Percentiles rank a stretch among this genome's conserved stretches.
Evolutionary conservation across 139 green algal species (phyloP).

Genomic region (Dunaliella sp.): DNA sequence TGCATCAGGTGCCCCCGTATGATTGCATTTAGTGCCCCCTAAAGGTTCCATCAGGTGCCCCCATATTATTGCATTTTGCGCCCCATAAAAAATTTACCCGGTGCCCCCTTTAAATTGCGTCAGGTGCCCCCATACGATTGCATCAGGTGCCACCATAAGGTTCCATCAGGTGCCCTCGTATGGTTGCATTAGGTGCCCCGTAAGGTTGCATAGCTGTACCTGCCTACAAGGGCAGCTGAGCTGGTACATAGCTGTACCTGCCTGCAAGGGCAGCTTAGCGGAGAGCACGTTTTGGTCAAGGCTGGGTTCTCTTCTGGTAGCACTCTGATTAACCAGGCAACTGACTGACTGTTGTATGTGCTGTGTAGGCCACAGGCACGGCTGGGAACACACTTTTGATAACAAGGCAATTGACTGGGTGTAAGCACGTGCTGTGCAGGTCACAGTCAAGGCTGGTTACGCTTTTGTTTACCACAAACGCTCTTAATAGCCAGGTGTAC

Average conservation of each 20-base stretch:
- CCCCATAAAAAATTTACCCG: too few relatives aligned
- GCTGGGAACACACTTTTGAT: too few relatives aligned
- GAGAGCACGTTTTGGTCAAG: too few relatives aligned
- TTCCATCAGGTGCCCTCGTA: background rate
- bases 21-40: background rate
- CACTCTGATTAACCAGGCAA: background rate
- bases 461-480: background rate
- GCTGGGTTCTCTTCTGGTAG: too few relatives aligned
- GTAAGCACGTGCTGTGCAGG: background rate
- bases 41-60: background rate
- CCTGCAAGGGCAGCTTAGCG: too few relatives aligned
- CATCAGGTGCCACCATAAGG: background rate
- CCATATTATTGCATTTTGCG: too few relatives aligned
- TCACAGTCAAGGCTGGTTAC: background rate
- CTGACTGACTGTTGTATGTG: background rate
- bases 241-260: too few relatives aligned
- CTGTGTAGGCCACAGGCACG: background rate
- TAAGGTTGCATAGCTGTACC: background rate
- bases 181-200: background rate
- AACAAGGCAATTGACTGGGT: background rate
- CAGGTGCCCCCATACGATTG: too few relatives aligned
- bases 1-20: background rate
- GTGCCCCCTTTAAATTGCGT: background rate
- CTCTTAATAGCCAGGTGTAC: background rate
- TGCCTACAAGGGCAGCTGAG: too few relatives aligned